These are phyloP conservation scores for Zangia roseola DNA, from an alignment of 768 basidiomycete species.

Conservation along the genomic window DNA sequence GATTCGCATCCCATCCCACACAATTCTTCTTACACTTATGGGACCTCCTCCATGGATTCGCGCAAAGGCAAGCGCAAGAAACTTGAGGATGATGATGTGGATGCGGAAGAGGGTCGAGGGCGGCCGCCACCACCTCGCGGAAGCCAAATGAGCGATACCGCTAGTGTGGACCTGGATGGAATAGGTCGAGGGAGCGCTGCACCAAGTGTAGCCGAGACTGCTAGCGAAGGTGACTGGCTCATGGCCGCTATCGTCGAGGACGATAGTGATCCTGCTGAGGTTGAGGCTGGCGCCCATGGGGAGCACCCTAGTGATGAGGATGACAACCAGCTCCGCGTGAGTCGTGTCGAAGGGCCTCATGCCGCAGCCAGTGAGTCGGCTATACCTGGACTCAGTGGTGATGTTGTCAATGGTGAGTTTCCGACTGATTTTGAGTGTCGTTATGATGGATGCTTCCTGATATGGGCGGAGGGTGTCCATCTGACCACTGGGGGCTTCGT, in stretches of 20 bases:
- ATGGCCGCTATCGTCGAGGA: constrained; percentile 85
- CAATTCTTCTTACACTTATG: constrained; percentile 42
- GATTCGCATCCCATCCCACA: constrained; percentile 75
- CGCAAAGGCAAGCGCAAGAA: constrained; percentile 88
- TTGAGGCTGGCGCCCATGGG: constrained; percentile 56
- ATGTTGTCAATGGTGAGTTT: constrained; percentile 54
- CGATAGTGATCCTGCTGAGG: constrained; percentile 55
- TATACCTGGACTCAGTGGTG: constrained; percentile 34
- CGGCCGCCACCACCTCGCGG: constrained; percentile 59
- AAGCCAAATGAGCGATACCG: constrained; percentile 49
- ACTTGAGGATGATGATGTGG: constrained; percentile 84
- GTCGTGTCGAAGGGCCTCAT: constrained; percentile 39
- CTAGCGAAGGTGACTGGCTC: constrained; percentile 81
- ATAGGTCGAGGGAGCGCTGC: constrained; percentile 60
- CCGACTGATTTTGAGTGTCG: constrained; percentile 30
- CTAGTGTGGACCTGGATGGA: constrained; percentile 55
- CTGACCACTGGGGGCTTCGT: constrained; percentile 42
- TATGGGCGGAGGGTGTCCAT: constrained; percentile 42
- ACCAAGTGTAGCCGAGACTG: constrained; percentile 59
- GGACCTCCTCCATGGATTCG: constrained; percentile 50
- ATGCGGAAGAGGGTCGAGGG: constrained; percentile 68
- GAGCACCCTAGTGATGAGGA: constrained; percentile 47
- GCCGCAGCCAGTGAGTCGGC: constrained; percentile 32
- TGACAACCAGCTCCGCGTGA: constrained; percentile 43
- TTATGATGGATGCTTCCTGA: constrained; percentile 48